Evolutionary conservation across 306 rosid genomes (phyloP), one percentile per base, ranked within the genome.

Genomic region (Oemleria cerasiformis): DNA sequence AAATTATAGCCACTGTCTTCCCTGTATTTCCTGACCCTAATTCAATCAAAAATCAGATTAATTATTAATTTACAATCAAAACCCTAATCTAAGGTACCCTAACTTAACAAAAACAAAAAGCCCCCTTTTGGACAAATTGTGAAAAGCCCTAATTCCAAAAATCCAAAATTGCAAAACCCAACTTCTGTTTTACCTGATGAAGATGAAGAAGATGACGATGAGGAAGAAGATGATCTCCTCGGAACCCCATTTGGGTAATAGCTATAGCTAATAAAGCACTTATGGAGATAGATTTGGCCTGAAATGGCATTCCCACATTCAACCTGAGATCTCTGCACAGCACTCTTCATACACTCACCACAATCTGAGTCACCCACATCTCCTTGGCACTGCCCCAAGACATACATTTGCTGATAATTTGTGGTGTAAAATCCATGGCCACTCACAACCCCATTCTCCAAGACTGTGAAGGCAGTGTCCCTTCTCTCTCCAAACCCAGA

Each of bases 241-340:
- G 98, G 98, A 75, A 91, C 91, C 48, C 98, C 98, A 84, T 88
- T 91, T 8, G 98, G 96, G 7, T 88, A 93, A 72, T 91, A 93
- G 73, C 78, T 87, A 54, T 81, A 93, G 68, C 96, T 91, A 50
- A 93, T 67, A 67, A 93, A 93, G 70, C 98, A 93, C 79, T 86
- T 88, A 0, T 93, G 98, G 72, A 93, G 79, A 83, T 81, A 93
- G 20, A 93, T 76, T 82, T 93, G 96, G 14, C 96, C 97, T 3
- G 98, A 93, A 72, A 86, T 85, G 41, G 97, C 84, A 57, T 75
- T 83, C 5, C 97, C 98, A 73, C 98, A 93, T 76, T 93, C 98
- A 79, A 81, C 92, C 56, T 87, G 89, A 80, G 94, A 91, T 82
- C 66, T 93, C 71, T 93, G 92, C 44, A 86, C 95, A 40, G 91